Evolutionary conservation across 1,284 basidiomycete species (phyloP).

Genomic region (Ceratobasidium sp.): DNA sequence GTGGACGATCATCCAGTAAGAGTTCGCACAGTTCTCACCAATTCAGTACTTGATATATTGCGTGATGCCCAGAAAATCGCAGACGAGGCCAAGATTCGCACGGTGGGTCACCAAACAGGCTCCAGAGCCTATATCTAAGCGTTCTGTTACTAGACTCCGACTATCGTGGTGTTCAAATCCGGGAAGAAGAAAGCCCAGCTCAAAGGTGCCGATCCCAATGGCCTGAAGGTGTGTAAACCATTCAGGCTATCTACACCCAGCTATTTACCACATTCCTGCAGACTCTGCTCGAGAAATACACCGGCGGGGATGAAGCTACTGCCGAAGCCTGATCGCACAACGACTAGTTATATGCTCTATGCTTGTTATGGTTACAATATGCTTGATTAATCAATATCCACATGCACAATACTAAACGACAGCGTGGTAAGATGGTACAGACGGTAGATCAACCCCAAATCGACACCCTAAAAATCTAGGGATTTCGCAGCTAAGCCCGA

Average conservation of each 20-base stretch:
- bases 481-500: slow-evolving; percentile 26
- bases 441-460: background rate
- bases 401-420: background rate
- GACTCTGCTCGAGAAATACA: slow-evolving; percentile 42
- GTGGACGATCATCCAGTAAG: slow-evolving; percentile 42
- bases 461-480: slow-evolving; percentile 14
- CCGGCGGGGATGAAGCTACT: background rate
- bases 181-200: slow-evolving; percentile 73
- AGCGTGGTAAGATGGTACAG: background rate
- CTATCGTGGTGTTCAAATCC: slow-evolving; percentile 80
- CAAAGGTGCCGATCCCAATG: slow-evolving; percentile 71
- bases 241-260: no score
- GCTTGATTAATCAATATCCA: slow-evolving; percentile 32
- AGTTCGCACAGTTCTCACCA: background rate
- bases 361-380: slow-evolving; percentile 34
- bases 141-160: slow-evolving; percentile 89
- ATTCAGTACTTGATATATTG: slow-evolving; percentile 44
- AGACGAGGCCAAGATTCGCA: slow-evolving; percentile 78
- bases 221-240: slow-evolving; percentile 58
- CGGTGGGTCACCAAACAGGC: slow-evolving; percentile 64
- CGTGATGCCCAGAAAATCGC: slow-evolving; percentile 60
- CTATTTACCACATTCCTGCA: background rate
- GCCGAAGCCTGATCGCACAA: background rate
- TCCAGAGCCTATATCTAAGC: slow-evolving; percentile 96
- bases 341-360: slow-evolving; percentile 29